phyloP scores from a whole-genome alignment of 2,329 filamentous ascomycete genomes.

The Calonectria pteridis region DNA sequence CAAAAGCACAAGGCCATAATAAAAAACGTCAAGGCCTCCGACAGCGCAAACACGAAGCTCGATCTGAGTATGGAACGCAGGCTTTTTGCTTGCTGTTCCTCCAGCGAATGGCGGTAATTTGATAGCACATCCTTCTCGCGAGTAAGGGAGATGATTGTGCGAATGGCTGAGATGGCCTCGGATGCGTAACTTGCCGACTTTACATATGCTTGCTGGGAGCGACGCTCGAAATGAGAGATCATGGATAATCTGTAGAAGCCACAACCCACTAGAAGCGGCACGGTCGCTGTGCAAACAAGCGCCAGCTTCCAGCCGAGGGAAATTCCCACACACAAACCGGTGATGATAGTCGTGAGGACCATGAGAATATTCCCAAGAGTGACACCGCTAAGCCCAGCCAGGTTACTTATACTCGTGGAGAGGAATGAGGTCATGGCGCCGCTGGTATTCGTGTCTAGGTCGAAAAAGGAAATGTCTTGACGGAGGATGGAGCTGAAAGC shows the following conservation, averaged over 20 bases:
- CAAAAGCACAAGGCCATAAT: conserved; percentile 24
- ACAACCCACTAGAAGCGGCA: neutral
- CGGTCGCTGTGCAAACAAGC: conserved; percentile 54
- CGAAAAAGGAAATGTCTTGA: conserved; percentile 55
- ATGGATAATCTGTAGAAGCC: neutral
- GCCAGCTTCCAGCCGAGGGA: conserved; percentile 58
- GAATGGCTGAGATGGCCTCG: neutral
- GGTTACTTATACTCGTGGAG: conserved; percentile 21
- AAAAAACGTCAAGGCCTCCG: neutral
- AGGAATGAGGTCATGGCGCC: conserved; percentile 42
- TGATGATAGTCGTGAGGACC: conserved; percentile 15
- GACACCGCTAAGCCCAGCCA: conserved; percentile 28
- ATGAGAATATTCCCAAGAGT: conserved; percentile 27
- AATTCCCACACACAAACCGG: conserved; percentile 21
- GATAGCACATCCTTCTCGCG: neutral
- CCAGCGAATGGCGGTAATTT: neutral
- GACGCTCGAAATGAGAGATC: neutral
- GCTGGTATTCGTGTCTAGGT: conserved; percentile 35
- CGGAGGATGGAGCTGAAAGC: conserved; percentile 40
- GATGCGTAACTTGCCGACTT: neutral
- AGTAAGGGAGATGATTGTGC: neutral
- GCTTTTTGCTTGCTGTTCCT: neutral
- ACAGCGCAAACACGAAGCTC: neutral
- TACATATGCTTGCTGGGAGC: neutral
- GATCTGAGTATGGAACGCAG: neutral